phyloP scores from a whole-genome alignment of 768 basidiomycete species.

The Phlebiopsis flavidoalba region DNA sequence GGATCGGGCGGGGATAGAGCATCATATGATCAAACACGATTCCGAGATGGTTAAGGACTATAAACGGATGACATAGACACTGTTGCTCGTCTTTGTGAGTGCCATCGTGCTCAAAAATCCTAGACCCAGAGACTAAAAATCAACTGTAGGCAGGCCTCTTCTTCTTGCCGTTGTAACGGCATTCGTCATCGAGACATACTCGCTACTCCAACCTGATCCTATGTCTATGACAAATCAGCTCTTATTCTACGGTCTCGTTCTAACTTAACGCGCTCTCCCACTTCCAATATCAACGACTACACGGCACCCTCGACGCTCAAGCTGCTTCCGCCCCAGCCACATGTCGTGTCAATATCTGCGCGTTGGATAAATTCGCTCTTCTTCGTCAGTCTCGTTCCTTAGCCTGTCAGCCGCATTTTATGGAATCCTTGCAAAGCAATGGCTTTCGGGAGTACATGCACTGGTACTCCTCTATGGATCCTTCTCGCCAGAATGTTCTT shows the following conservation, averaged over 20 bases:
- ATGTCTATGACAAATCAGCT: not conserved
- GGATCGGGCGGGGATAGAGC: constrained; percentile 3
- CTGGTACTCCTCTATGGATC: not conserved
- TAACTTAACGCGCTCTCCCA: not conserved
- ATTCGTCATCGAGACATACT: constrained; percentile 17
- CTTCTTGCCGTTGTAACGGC: constrained; percentile 20
- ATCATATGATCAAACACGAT: constrained; percentile 1
- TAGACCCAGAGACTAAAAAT: not conserved
- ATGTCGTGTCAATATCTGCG: not conserved
- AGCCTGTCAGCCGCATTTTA: not conserved
- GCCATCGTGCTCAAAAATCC: no score
- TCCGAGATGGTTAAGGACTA: not conserved
- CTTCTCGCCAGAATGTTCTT: not conserved
- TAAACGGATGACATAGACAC: constrained; percentile 5
- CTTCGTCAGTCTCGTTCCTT: constrained; percentile 3
- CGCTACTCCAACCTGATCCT: constrained; percentile 8
- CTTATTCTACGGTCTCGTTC: not conserved
- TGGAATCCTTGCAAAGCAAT: constrained; percentile 4
- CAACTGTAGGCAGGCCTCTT: constrained; percentile 19
- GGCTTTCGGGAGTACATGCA: constrained; percentile 6
- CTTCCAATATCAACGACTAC: constrained; percentile 1
- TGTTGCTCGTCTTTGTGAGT: constrained; percentile 8
- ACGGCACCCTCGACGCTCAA: not conserved
- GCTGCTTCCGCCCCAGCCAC: not conserved
- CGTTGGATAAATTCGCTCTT: constrained; percentile 3